Conservation (phyloP, 2,329 filamentous ascomycete species). For the Curvularia sp. region DNA sequence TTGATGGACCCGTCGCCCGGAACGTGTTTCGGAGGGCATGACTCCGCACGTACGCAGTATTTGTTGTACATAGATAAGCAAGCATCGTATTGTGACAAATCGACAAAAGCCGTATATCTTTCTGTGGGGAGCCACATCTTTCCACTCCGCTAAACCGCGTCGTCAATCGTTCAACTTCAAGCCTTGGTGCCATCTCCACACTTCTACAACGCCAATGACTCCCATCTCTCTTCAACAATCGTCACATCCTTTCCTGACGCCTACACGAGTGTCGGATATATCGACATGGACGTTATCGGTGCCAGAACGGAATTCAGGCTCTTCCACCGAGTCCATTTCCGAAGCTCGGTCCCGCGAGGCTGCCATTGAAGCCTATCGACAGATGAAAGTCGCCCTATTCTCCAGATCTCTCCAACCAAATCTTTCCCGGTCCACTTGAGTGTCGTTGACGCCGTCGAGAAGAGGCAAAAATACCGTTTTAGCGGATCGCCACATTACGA, state of each 20-base stretch:
- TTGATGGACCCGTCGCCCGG: slow-evolving; percentile 10
- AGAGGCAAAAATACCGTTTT: neutral
- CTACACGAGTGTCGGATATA: slow-evolving; percentile 40
- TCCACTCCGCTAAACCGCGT: slow-evolving; percentile 16
- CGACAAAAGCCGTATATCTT: slow-evolving; percentile 22
- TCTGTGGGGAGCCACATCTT: slow-evolving; percentile 1
- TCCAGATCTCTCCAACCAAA: slow-evolving; percentile 42
- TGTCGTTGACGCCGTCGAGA: neutral
- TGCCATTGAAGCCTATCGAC: slow-evolving; percentile 46
- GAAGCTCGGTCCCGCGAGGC: slow-evolving; percentile 35
- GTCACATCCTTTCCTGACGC: slow-evolving; percentile 40
- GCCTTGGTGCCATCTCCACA: slow-evolving; percentile 29
- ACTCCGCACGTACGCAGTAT: neutral
- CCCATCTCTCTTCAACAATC: slow-evolving; percentile 24
- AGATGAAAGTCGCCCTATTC: slow-evolving; percentile 44
- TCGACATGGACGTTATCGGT: slow-evolving; percentile 44
- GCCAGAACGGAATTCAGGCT: slow-evolving; percentile 27
- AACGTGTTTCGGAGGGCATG: slow-evolving; percentile 8
- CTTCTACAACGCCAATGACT: slow-evolving; percentile 28
- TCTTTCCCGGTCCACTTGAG: slow-evolving; percentile 5
- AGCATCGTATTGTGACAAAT: slow-evolving; percentile 28
- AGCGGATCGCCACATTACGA: slow-evolving; percentile 4
- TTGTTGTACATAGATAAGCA: neutral
- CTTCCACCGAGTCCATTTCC: slow-evolving; percentile 18
- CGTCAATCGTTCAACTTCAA: slow-evolving; percentile 22